Evolutionary conservation across 1,139 yeast genomes (phyloP).

Genomic region (Saccharomyces hybrid): DNA sequence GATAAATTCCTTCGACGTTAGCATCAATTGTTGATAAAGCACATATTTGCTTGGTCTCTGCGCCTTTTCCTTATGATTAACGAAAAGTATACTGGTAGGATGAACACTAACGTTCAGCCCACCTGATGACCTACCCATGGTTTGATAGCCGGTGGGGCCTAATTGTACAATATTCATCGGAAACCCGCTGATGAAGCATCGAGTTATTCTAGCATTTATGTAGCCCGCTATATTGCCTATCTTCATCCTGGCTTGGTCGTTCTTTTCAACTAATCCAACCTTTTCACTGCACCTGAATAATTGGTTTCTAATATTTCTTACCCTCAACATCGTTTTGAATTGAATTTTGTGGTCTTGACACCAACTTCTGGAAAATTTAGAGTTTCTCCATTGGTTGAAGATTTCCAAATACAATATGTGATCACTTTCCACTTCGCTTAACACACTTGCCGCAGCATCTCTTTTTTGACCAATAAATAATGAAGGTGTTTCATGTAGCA

Average conservation of each 20-base stretch:
- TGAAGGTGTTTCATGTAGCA: constrained; percentile 75
- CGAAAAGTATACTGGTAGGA: constrained; percentile 47
- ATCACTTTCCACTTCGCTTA: constrained; percentile 44
- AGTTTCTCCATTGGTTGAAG: constrained; percentile 68
- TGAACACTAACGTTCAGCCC: constrained; percentile 56
- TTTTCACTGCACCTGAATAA: constrained; percentile 53
- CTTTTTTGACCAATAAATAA: constrained; percentile 49
- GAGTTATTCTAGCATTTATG: constrained; percentile 42
- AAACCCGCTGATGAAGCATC: constrained; percentile 71
- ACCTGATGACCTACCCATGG: constrained; percentile 21
- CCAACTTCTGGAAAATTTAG: constrained; percentile 72
- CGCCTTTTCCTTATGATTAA: constrained; percentile 29
- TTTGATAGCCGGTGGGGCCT: constrained; percentile 61
- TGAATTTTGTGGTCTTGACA: constrained; percentile 81
- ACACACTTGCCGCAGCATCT: constrained; percentile 14
- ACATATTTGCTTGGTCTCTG: constrained; percentile 68
- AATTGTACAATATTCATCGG: constrained; percentile 73
- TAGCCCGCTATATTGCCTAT: constrained; percentile 15
- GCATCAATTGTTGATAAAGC: constrained; percentile 75
- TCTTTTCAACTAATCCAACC: constrained; percentile 38
- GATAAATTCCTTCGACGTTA: constrained; percentile 86
- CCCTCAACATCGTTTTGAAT: constrained; percentile 61
- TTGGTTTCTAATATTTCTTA: constrained; percentile 67
- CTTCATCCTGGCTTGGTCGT: constrained; percentile 15
- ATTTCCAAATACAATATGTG: constrained; percentile 68